Conservation (phyloP, 1,284 basidiomycete species). For the Fomitiporia mediterranea region DNA sequence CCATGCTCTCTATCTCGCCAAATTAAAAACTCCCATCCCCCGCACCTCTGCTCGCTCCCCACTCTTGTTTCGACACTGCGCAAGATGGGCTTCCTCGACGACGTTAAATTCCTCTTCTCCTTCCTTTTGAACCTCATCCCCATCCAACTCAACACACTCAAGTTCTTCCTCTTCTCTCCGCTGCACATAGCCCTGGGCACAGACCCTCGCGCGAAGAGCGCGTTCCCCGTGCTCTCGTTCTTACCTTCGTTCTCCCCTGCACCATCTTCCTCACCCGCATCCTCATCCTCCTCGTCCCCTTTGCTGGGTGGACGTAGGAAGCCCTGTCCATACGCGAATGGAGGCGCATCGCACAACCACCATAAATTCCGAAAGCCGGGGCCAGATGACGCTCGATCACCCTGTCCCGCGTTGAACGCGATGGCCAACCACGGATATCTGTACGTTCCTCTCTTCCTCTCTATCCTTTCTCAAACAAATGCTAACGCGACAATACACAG, state of each 20-base stretch:
- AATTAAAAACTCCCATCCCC: no score
- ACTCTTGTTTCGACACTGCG: no score
- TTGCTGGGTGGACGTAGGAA: background rate
- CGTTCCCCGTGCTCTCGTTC: no score
- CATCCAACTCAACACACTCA: background rate
- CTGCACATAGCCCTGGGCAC: slow-evolving; percentile 5
- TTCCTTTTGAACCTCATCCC: slow-evolving; percentile 1
- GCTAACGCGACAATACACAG: slow-evolving; percentile 24
- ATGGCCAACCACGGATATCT: slow-evolving; percentile 26
- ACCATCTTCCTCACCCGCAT: background rate
- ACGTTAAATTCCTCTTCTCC: slow-evolving; percentile 1
- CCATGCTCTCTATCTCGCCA: no score
- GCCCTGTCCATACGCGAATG: background rate
- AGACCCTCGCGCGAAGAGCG: slow-evolving; percentile 1
- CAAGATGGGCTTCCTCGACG: slow-evolving; percentile 6
- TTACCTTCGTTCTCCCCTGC: background rate
- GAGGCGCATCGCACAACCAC: no score
- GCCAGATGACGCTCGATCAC: slow-evolving; percentile 21
- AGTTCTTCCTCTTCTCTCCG: slow-evolving; percentile 4
- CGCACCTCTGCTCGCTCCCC: no score
- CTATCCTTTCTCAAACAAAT: slow-evolving; percentile 30
- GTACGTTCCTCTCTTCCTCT: slow-evolving; percentile 8
- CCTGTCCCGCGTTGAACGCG: slow-evolving; percentile 25
- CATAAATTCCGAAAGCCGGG: slow-evolving; percentile 4
- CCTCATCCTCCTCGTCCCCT: no score